phyloP scores from a whole-genome alignment of 805 yeast species.

The Saturnispora saitoi region DNA sequence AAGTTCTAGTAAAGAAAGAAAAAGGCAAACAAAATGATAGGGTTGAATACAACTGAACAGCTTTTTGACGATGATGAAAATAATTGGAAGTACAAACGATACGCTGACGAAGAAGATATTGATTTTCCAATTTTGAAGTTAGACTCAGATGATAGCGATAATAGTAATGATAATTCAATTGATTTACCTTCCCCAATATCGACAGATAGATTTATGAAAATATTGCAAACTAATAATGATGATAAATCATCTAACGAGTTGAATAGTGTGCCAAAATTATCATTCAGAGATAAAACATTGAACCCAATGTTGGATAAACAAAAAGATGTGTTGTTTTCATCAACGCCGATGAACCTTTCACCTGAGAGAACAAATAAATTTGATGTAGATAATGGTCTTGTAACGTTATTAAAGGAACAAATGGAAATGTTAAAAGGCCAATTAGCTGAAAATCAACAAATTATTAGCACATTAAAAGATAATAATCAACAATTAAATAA shows the following conservation, averaged over 20 bases:
- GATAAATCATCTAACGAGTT: background rate
- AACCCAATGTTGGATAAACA: background rate
- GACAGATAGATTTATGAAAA: background rate
- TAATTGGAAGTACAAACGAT: constrained; percentile 12
- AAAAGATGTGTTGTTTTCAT: background rate
- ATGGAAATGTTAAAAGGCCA: background rate
- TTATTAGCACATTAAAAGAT: background rate
- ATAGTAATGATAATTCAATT: background rate
- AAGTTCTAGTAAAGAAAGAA: no score
- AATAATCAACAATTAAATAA: background rate
- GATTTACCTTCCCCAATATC: constrained; percentile 2
- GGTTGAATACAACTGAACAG: background rate
- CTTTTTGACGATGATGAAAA: constrained; percentile 1
- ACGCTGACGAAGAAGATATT: background rate
- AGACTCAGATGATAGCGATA: constrained; percentile 5
- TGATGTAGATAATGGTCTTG: background rate
- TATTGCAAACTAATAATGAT: background rate
- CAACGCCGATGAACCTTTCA: constrained; percentile 3
- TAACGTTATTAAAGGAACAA: background rate
- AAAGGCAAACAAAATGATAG: background rate
- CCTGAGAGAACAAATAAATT: background rate
- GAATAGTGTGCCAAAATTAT: background rate
- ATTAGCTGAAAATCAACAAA: background rate
- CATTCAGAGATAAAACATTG: background rate
- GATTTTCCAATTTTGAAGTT: constrained; percentile 10